Evolutionary conservation across 2,329 filamentous ascomycete species (phyloP).

Genomic region (Pyricularia pennisetigena): DNA sequence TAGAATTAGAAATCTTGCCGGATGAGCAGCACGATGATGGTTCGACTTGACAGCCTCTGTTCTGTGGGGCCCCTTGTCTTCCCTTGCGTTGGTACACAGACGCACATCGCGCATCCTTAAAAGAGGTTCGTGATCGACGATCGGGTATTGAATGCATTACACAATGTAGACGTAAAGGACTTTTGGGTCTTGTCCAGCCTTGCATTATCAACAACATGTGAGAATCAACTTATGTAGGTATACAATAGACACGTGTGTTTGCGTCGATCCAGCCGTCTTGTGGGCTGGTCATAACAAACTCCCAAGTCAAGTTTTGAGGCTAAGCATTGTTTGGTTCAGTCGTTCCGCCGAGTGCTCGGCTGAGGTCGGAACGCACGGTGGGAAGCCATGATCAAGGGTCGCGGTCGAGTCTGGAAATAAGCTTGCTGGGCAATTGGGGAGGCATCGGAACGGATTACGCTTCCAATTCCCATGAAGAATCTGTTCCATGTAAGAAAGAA

Average conservation of each 20-base stretch:
- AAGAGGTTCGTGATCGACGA: neutral
- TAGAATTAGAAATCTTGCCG: neutral
- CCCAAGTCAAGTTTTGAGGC: neutral
- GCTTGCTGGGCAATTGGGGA: slow-evolving; percentile 66
- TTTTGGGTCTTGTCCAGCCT: neutral
- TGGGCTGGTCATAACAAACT: neutral
- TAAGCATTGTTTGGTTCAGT: slow-evolving; percentile 7
- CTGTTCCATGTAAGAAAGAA: slow-evolving; percentile 21
- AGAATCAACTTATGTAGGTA: neutral
- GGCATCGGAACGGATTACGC: slow-evolving; percentile 84
- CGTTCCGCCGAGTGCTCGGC: slow-evolving; percentile 12
- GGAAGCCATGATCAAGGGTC: slow-evolving; percentile 56
- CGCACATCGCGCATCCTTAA: neutral
- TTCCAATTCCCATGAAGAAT: slow-evolving; percentile 99
- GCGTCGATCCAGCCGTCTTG: neutral
- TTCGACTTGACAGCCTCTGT: neutral
- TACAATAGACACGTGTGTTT: neutral
- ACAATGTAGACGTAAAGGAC: neutral
- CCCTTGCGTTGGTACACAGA: neutral
- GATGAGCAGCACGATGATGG: neutral
- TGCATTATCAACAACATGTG: neutral
- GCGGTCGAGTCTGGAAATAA: slow-evolving; percentile 64
- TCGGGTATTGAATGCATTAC: neutral
- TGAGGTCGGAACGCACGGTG: slow-evolving; percentile 28
- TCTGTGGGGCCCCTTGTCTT: neutral